Conservation (phyloP, 768 basidiomycete genomes). For the Russula compacta region DNA sequence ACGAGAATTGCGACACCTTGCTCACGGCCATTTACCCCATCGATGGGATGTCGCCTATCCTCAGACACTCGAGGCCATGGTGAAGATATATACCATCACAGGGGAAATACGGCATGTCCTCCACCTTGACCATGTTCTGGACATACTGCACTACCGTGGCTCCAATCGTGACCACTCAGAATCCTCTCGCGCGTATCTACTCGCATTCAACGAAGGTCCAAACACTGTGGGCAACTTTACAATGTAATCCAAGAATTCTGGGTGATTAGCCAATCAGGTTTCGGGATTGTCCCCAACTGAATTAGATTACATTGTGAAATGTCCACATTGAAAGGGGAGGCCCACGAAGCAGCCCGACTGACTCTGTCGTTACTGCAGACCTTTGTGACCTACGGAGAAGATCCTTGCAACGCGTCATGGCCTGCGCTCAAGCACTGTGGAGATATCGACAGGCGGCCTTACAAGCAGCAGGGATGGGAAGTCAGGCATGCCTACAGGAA, state of each 20-base stretch:
- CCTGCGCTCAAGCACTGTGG: slow-evolving; percentile 2
- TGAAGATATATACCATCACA: slow-evolving; percentile 1
- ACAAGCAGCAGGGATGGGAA: neutral
- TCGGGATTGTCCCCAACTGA: no score
- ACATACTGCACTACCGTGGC: neutral
- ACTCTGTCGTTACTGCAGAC: neutral
- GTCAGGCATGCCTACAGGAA: neutral
- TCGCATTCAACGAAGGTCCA: neutral
- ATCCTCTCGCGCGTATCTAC: neutral
- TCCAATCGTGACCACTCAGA: neutral
- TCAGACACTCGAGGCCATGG: neutral
- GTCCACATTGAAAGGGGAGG: no score
- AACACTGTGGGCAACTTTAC: no score
- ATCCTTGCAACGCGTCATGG: neutral
- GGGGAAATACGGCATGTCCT: neutral
- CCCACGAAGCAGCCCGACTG: neutral
- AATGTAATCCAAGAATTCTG: no score
- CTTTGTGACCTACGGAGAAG: neutral
- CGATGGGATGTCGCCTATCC: slow-evolving; percentile 2
- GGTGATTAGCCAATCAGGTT: no score
- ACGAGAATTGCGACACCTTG: slow-evolving; percentile 5
- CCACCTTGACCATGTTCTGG: neutral
- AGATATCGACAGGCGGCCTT: neutral
- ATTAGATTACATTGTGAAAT: no score
- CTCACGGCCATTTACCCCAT: slow-evolving; percentile 10